A percentile compares a stretch with the other conserved stretches of the same genome.
Evolutionary conservation across 352 stramenopile species (phyloP).

Genomic region (Phytophthora pisi): DNA sequence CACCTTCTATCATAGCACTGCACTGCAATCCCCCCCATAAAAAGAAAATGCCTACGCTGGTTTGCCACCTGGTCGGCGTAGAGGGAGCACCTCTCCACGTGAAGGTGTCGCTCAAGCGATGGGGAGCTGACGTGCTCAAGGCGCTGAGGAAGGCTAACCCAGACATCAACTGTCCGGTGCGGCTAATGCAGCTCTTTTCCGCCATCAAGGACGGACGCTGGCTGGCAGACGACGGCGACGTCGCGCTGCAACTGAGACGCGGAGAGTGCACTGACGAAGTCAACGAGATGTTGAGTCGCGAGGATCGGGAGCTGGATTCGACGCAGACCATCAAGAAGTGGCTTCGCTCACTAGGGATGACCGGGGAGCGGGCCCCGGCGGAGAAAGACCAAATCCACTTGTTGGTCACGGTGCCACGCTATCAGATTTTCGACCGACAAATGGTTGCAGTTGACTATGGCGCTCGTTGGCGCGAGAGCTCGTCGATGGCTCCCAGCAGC

Average conservation of each 20-base stretch:
- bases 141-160: too few relatives aligned
- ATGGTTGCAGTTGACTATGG: neutral
- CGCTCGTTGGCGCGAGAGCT: too few relatives aligned
- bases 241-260: neutral
- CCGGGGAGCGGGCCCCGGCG: too few relatives aligned
- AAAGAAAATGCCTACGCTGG: too few relatives aligned
- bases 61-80: too few relatives aligned
- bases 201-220: neutral
- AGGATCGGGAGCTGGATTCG: neutral
- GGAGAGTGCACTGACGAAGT: neutral
- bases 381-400: neutral
- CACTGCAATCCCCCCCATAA: too few relatives aligned
- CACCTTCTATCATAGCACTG: too few relatives aligned
- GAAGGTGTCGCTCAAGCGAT: too few relatives aligned
- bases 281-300: neutral
- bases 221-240: neutral
- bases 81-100: too few relatives aligned
- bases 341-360: neutral
- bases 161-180: too few relatives aligned
- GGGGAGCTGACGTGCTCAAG: too few relatives aligned
- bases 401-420: neutral
- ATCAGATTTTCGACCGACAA: neutral
- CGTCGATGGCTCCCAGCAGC: neutral
- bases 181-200: neutral
- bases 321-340: neutral